Conservation (phyloP, 2,329 filamentous ascomycete species). For the Calonectria pseudoreteaudii region DNA sequence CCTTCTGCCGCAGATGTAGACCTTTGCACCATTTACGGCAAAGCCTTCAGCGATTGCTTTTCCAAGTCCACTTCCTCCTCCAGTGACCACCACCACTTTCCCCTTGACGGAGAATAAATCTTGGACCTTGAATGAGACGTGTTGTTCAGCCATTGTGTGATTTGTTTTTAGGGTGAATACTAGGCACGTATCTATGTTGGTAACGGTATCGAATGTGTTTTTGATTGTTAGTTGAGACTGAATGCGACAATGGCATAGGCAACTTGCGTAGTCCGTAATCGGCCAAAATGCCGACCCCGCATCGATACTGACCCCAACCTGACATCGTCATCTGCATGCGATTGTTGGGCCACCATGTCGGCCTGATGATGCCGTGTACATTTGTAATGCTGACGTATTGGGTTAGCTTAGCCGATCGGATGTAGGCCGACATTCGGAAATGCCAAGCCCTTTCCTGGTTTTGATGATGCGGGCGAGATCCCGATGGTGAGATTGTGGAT, state of each 20-base stretch:
- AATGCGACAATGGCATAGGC: too few relatives aligned
- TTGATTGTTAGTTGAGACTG: not conserved
- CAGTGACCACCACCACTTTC: not conserved
- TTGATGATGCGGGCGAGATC: not conserved
- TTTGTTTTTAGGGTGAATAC: not conserved
- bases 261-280: not conserved
- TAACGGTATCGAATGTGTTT: not conserved
- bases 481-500: not conserved
- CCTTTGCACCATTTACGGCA: not conserved
- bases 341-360: not conserved
- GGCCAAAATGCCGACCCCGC: not conserved
- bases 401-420: not conserved
- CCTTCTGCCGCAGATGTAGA: not conserved
- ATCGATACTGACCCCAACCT: not conserved
- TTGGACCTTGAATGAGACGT: not conserved
- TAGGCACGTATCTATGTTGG: not conserved
- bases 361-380: not conserved
- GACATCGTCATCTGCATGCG: not conserved
- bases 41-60: not conserved
- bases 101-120: not conserved
- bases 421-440: not conserved
- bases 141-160: not conserved
- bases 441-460: not conserved
- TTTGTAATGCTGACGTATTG: not conserved
- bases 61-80: not conserved